Percentiles rank a stretch among this genome's conserved stretches.
phyloP scores from a whole-genome alignment of 2,329 filamentous ascomycete species.

The Emergomyces pasteurianus region DNA sequence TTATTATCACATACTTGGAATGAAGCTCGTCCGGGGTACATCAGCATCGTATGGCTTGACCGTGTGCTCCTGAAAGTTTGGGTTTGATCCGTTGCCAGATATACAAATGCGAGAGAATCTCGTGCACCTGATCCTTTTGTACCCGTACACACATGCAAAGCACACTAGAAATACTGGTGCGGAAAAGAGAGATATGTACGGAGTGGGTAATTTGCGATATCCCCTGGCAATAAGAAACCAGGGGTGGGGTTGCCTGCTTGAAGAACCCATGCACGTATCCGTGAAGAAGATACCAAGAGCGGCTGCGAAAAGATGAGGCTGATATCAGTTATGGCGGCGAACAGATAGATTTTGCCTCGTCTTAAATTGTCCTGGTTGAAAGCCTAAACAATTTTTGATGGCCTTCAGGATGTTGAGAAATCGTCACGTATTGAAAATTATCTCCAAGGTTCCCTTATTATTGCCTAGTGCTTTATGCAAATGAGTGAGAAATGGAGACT shows the following conservation, averaged over 20 bases:
- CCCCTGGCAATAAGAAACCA: no score
- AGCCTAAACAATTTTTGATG: neutral
- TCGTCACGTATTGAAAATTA: neutral
- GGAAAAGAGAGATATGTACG: no score
- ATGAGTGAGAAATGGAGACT: neutral
- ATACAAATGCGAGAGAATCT: neutral
- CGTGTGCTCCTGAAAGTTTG: neutral
- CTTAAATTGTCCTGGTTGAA: neutral
- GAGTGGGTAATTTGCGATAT: no score
- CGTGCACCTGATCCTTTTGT: neutral
- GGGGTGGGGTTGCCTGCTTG: no score
- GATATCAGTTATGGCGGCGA: neutral
- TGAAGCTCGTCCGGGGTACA: no score
- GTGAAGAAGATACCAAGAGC: no score
- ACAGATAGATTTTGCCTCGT: neutral
- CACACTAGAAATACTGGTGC: neutral
- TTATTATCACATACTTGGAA: no score
- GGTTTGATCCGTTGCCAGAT: neutral
- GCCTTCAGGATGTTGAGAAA: neutral
- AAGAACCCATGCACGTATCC: neutral
- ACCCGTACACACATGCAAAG: neutral
- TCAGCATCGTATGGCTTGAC: neutral
- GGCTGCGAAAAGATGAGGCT: neutral
- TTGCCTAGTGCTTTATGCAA: neutral
- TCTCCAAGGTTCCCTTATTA: neutral